Conservation (phyloP, 768 basidiomycete genomes). For the Mrakia frigida region DNA sequence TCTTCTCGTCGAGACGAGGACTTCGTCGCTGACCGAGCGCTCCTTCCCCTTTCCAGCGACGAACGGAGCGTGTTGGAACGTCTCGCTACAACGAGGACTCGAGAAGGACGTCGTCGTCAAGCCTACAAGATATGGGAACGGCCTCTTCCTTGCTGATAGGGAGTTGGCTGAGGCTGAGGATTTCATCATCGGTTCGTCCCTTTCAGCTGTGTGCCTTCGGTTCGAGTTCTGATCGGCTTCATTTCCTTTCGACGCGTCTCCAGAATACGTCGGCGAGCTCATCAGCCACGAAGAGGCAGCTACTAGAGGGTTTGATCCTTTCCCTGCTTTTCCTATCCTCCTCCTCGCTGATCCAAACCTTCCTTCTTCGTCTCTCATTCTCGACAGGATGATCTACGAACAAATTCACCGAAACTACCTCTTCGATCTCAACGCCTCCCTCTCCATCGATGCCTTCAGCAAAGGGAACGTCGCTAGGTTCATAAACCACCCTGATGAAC, state of each 20-base stretch:
- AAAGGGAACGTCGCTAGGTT: conserved; percentile 22
- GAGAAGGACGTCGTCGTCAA: not conserved
- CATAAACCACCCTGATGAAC: conserved; percentile 29
- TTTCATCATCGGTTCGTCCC: conserved; percentile 27
- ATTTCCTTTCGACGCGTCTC: not conserved
- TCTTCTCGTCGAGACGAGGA: not conserved
- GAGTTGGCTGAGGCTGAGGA: not conserved
- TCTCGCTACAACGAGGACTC: conserved; percentile 10
- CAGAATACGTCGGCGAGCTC: conserved; percentile 29
- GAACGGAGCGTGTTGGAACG: conserved; percentile 11
- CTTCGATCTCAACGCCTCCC: conserved; percentile 26
- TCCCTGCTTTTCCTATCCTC: not conserved
- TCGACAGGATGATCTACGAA: conserved; percentile 10
- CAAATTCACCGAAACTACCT: conserved; percentile 25
- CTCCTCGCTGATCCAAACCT: not conserved
- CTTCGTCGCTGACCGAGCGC: not conserved
- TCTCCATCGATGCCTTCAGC: conserved; percentile 16
- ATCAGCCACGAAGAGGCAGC: conserved; percentile 16
- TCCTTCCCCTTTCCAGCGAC: not conserved
- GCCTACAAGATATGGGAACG: conserved; percentile 12
- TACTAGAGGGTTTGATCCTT: conserved; percentile 14
- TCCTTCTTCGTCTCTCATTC: too few relatives aligned
- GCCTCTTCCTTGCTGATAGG: conserved; percentile 2
- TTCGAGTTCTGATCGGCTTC: not conserved
- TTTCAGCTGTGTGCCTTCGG: too few relatives aligned